phyloP scores from a whole-genome alignment of 1,139 yeast genomes.

The Yamadazyma membranifaciens region DNA sequence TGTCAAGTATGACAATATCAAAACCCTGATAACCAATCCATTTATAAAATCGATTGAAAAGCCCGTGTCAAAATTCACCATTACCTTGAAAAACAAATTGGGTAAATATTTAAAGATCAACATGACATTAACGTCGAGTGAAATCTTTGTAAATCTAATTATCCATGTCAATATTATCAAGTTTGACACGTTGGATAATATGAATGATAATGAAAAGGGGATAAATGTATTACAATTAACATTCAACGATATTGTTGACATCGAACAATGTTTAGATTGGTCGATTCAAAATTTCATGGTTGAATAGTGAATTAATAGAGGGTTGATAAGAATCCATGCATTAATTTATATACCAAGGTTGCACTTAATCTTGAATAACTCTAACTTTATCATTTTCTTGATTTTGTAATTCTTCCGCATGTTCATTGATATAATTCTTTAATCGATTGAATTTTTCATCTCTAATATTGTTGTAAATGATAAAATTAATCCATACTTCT shows the following conservation, averaged over 20 bases:
- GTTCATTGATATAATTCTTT: conserved; percentile 36
- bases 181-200: conserved; percentile 29
- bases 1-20: conserved; percentile 26
- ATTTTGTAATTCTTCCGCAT: conserved; percentile 30
- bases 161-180: conserved; percentile 31
- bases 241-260: conserved; percentile 59
- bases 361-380: conserved; percentile 22
- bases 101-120: conserved; percentile 24
- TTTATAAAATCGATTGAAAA: conserved; percentile 40
- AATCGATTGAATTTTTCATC: conserved; percentile 56
- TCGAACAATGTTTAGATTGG: conserved; percentile 70
- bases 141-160: conserved; percentile 40
- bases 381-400: conserved; percentile 29
- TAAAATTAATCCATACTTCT: conserved; percentile 71
- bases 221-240: conserved; percentile 41
- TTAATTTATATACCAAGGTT: no score
- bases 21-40: conserved; percentile 25
- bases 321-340: no score
- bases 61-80: conserved; percentile 28
- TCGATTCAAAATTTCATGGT: conserved; percentile 35
- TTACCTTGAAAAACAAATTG: conserved; percentile 9
- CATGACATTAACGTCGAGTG: conserved; percentile 38
- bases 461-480: conserved; percentile 60
- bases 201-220: conserved; percentile 33
- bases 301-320: neutral